Conservation (phyloP, 2,329 filamentous ascomycete species). For the Scedosporium dehoogii region DNA sequence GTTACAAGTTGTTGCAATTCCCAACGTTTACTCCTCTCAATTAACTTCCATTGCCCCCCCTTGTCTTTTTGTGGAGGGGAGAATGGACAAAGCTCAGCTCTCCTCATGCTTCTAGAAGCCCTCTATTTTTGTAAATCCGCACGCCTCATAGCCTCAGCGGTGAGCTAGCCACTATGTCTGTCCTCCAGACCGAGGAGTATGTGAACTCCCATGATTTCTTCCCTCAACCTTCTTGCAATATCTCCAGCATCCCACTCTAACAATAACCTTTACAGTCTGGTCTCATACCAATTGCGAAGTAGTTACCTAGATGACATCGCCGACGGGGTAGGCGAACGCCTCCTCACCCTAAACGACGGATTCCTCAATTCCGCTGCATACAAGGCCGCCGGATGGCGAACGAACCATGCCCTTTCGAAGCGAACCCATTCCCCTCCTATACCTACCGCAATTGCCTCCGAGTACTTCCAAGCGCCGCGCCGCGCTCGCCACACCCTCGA, state of each 20-base stretch:
- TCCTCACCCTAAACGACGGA: conserved; percentile 70
- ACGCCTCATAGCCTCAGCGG: conserved; percentile 11
- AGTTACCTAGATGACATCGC: conserved; percentile 72
- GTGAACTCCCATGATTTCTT: conserved; percentile 7
- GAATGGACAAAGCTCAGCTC: not conserved
- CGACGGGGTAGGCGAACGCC: conserved; percentile 74
- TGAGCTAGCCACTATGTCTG: conserved; percentile 24
- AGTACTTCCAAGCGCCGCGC: conserved; percentile 70
- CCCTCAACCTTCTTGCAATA: not conserved
- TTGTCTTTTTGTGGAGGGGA: not conserved
- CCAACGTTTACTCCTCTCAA: not conserved
- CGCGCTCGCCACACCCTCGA: conserved; percentile 54
- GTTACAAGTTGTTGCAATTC: not conserved
- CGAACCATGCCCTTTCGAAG: conserved; percentile 66
- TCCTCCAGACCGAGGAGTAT: conserved; percentile 34
- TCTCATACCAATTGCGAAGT: conserved; percentile 72
- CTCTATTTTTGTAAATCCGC: conserved; percentile 1
- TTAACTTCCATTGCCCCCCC: not conserved
- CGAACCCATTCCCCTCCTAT: conserved; percentile 81
- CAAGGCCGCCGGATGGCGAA: conserved; percentile 71
- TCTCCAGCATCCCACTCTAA: not conserved
- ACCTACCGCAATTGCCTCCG: conserved; percentile 69
- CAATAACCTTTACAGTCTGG: conserved; percentile 47
- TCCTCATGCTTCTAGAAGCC: not conserved
- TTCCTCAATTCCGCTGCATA: conserved; percentile 74